Conservation (phyloP, 2,329 filamentous ascomycete genomes). For the Hymenoscyphus repandus region DNA sequence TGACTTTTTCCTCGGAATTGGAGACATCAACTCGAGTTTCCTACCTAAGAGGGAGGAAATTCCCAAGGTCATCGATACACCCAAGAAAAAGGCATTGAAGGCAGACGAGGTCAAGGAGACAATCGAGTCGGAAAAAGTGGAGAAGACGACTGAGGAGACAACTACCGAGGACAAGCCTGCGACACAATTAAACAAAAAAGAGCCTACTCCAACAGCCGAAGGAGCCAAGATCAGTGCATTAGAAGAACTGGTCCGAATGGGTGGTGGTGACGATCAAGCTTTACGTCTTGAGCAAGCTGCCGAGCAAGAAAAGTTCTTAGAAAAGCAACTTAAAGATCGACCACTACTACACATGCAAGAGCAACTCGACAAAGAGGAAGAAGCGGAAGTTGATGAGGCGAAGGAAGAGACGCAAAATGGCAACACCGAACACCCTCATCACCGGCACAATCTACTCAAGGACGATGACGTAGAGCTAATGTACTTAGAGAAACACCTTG, state of each 20-base stretch:
- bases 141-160: neutral
- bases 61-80: conserved; percentile 19
- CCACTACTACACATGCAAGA: conserved; percentile 91
- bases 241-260: conserved; percentile 75
- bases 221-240: conserved; percentile 40
- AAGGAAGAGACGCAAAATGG: conserved; percentile 31
- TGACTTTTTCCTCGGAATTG: conserved; percentile 96
- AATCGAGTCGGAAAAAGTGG: neutral
- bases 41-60: conserved; percentile 70
- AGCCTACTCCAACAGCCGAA: neutral
- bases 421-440: conserved; percentile 30
- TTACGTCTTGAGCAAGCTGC: conserved; percentile 70
- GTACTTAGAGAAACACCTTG: conserved; percentile 70
- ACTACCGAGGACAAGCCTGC: conserved; percentile 4
- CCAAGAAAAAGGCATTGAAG: conserved; percentile 20
- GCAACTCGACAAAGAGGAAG: conserved; percentile 78
- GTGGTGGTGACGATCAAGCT: conserved; percentile 61
- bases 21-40: conserved; percentile 98
- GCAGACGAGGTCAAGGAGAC: neutral
- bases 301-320: conserved; percentile 81
- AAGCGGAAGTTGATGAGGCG: conserved; percentile 32
- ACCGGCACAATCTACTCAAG: conserved; percentile 71
- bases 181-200: neutral
- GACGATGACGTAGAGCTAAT: conserved; percentile 83
- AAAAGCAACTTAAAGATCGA: conserved; percentile 82